phyloP scores from a whole-genome alignment of 2,329 filamentous ascomycete genomes.

The Coleophoma cylindrospora region DNA sequence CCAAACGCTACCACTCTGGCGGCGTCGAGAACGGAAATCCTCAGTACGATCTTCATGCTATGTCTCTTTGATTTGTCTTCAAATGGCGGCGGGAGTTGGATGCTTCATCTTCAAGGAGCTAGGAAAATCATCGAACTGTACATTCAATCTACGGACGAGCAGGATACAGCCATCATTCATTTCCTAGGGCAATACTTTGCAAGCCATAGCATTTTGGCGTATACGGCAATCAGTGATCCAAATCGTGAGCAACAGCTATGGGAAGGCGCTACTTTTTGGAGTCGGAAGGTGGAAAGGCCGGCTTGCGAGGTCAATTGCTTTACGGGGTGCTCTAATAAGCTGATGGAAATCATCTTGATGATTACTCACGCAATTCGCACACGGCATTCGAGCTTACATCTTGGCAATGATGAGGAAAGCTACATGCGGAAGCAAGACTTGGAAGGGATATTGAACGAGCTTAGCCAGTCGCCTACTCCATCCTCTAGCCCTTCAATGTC shows the following conservation, averaged over 20 bases:
- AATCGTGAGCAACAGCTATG: background rate
- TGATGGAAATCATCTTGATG: background rate
- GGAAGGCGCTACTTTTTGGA: background rate
- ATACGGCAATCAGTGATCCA: background rate
- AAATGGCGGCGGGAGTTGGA: background rate
- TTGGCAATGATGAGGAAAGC: background rate
- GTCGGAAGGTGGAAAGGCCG: background rate
- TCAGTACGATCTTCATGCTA: background rate
- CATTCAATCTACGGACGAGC: background rate
- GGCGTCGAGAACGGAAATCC: background rate
- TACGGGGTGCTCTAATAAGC: background rate
- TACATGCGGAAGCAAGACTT: background rate
- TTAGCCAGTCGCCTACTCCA: background rate
- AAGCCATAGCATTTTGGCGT: background rate
- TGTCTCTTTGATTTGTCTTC: background rate
- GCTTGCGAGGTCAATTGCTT: background rate
- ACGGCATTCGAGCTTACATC: background rate
- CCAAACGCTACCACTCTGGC: background rate
- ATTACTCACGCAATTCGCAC: background rate
- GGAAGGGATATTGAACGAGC: background rate
- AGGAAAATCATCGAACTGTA: background rate
- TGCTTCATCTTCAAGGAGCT: background rate
- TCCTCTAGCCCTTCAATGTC: background rate
- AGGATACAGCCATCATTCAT: background rate
- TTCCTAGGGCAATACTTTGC: background rate